Base-by-base conservation (phyloP, 2,329 filamentous ascomycete species). In the Sporothrix brunneoviolacea region DNA sequence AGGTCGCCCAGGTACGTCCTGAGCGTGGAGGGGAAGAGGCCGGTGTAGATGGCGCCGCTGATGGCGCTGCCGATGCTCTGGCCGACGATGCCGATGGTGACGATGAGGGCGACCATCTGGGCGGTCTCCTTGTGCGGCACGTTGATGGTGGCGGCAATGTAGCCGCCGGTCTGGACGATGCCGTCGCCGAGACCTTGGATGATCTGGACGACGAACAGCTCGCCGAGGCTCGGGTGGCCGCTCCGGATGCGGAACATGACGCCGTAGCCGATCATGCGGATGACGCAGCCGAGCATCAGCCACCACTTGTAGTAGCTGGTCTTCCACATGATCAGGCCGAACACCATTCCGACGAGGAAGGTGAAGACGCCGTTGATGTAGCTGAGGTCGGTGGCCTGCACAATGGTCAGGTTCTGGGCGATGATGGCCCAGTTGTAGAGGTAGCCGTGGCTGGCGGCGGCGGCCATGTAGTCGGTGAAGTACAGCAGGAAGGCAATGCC, bases 401-500 rank as follows among this genome's bases (percentile, higher is more conserved):
- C 39, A 21, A 51, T 30, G 35, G 24, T 40, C 21, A 54, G 48
- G 38, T 35, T 33, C 19, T 48, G 49, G 22, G 54, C 47, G 19
- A 56, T 30, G 24, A 42, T 19, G 15, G 40, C 47, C 53, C 51
- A 55, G 48, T 47, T 42, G 30, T 53, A 55, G 16, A 55, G 43
- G 44, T 51, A 55, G 15, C 43, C 27, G 40, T 55, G 53, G 9
- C 37, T 51, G 35, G 32, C 47, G 2, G 42, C n/a, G 15, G 48
- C 45, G 18, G 47, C 53, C 42, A 55, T 51, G 43, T 42, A 42
- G 44, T 55, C 53, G 44, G 48, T 51, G 10, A 66, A 60, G 13
- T 67, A 67, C 7, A 74, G 61, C 1, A 70, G 48, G 8, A 70
- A 61, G 10, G 66, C 66, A 10, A 73, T 57, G 19, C 68, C 56